These are phyloP conservation scores for Lipomyces kockii DNA, from an alignment of 805 yeast genomes.

Conservation along the genomic window DNA sequence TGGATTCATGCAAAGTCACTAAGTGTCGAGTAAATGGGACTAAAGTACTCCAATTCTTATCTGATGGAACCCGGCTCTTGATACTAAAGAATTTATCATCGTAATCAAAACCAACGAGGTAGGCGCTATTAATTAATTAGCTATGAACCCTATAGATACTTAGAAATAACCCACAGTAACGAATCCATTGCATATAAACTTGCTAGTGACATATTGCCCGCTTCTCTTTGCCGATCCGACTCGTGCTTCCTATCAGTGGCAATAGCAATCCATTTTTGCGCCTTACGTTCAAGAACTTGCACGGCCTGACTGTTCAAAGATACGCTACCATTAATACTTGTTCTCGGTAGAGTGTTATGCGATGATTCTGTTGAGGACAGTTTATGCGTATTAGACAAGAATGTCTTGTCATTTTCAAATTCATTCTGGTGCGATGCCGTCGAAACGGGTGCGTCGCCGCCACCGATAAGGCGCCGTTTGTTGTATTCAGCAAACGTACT, in stretches of 20 bases:
- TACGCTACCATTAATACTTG: slow-evolving; percentile 24
- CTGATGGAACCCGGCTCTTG: slow-evolving; percentile 28
- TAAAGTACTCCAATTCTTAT: slow-evolving; percentile 37
- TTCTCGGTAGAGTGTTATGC: slow-evolving; percentile 32
- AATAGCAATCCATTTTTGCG: slow-evolving; percentile 46
- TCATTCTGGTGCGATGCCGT: background rate
- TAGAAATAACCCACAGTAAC: slow-evolving; percentile 39
- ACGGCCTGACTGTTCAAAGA: slow-evolving; percentile 39
- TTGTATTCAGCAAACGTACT: slow-evolving; percentile 25
- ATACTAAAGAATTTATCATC: slow-evolving; percentile 35
- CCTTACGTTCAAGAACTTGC: slow-evolving; percentile 28
- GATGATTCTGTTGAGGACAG: slow-evolving; percentile 26
- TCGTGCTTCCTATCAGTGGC: slow-evolving; percentile 50
- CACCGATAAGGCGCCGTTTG: slow-evolving; percentile 14
- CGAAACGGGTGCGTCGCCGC: slow-evolving; percentile 7
- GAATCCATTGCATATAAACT: slow-evolving; percentile 49
- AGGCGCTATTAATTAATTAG: slow-evolving; percentile 22
- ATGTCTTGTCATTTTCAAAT: background rate
- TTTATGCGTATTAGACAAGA: background rate
- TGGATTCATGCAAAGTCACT: slow-evolving; percentile 32
- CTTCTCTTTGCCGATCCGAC: slow-evolving; percentile 45
- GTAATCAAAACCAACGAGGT: slow-evolving; percentile 39
- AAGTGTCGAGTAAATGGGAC: slow-evolving; percentile 34
- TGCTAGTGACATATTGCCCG: slow-evolving; percentile 43
- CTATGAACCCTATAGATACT: background rate